Percentiles rank a stretch among this genome's conserved stretches.
phyloP scores from a whole-genome alignment of 2,329 filamentous ascomycete species.

The Fusarium nodosum region DNA sequence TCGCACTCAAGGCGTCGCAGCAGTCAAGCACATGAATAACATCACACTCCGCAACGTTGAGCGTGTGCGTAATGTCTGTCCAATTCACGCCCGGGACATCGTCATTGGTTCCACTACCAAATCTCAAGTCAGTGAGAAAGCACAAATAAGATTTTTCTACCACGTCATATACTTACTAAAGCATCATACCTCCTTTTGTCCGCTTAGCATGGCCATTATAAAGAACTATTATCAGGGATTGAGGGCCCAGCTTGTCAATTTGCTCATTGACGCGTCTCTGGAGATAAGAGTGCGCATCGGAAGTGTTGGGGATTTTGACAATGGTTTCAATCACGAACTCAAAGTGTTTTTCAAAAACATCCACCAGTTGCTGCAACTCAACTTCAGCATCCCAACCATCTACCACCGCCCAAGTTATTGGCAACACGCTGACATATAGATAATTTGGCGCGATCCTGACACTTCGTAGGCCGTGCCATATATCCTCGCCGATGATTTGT shows the following conservation, averaged over 20 bases:
- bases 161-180: background rate
- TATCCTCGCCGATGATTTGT: too few species aligned
- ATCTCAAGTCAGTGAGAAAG: background rate
- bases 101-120: background rate
- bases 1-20: background rate
- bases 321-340: background rate
- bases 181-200: background rate
- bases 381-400: background rate
- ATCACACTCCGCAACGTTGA: background rate
- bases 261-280: background rate
- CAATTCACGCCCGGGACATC: background rate
- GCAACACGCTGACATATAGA: background rate
- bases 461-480: background rate
- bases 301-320: background rate
- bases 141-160: rapidly evolving
- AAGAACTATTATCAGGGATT: background rate
- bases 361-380: background rate
- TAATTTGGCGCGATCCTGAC: background rate
- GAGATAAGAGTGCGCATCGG: background rate
- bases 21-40: background rate
- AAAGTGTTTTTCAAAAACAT: background rate
- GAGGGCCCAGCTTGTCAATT: background rate
- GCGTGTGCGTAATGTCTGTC: background rate
- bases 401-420: background rate
- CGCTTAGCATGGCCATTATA: background rate